A percentile compares a stretch with the other conserved stretches of the same genome.
These are phyloP conservation scores for Chalciporus chontae DNA, from an alignment of 768 basidiomycete species.

Conservation along the genomic window DNA sequence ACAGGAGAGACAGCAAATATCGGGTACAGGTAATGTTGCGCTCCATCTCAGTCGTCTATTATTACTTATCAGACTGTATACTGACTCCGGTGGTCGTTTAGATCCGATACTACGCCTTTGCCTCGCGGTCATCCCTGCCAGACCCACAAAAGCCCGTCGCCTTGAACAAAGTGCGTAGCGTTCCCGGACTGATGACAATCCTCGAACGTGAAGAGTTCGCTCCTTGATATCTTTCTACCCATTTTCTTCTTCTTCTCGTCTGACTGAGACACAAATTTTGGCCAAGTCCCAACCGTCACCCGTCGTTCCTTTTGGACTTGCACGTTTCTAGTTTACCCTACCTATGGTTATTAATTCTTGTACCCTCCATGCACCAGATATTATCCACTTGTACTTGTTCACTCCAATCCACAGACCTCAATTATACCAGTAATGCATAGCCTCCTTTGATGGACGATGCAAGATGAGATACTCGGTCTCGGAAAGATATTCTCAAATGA, in stretches of 20 bases:
- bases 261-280: neutral
- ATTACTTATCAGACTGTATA: too few relatives aligned
- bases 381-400: too few relatives aligned
- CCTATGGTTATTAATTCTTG: too few relatives aligned
- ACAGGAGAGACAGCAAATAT: slow-evolving; percentile 46
- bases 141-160: slow-evolving; percentile 65
- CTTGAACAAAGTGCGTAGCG: slow-evolving; percentile 53
- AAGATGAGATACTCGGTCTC: too few relatives aligned
- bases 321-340: too few relatives aligned
- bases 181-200: slow-evolving; percentile 78
- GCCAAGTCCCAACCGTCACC: neutral
- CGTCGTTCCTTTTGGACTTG: slow-evolving; percentile 10
- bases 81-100: slow-evolving; percentile 24
- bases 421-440: too few relatives aligned
- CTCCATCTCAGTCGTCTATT: neutral
- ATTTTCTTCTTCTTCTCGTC: neutral
- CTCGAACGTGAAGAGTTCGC: slow-evolving; percentile 38
- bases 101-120: slow-evolving; percentile 62
- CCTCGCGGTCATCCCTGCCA: slow-evolving; percentile 45
- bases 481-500: too few relatives aligned
- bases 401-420: too few relatives aligned
- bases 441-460: too few relatives aligned
- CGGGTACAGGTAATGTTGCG: slow-evolving; percentile 51
- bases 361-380: too few relatives aligned
- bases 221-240: slow-evolving; percentile 9